Conservation (phyloP, 495 filamentous ascomycete species). For the Penicillium atrosanguineum region DNA sequence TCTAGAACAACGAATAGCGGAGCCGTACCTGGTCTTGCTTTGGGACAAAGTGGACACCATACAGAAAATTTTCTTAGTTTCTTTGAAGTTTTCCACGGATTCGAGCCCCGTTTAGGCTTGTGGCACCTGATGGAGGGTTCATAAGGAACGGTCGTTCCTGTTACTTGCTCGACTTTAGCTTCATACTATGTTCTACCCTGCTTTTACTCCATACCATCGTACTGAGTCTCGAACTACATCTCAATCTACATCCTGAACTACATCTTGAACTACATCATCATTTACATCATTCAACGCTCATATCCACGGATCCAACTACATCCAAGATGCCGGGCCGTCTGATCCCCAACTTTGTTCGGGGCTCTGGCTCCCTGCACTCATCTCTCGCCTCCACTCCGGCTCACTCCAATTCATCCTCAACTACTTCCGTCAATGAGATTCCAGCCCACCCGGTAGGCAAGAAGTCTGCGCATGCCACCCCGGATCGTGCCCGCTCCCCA, state of each 20-base stretch:
- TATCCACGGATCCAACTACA: background rate
- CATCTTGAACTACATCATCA: background rate
- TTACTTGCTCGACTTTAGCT: background rate
- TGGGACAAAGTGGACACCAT: constrained; percentile 10
- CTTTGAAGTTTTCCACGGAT: constrained; percentile 25
- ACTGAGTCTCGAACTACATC: constrained; percentile 26
- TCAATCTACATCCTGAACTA: background rate
- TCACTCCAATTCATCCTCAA: constrained; percentile 40
- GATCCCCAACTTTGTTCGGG: constrained; percentile 45
- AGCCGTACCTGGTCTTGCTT: constrained; percentile 18
- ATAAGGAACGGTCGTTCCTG: constrained; percentile 10
- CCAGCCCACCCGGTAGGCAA: constrained; percentile 22
- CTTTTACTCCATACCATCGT: constrained; percentile 27
- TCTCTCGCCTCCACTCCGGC: constrained; percentile 35
- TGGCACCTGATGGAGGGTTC: constrained; percentile 27
- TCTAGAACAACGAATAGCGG: constrained; percentile 12
- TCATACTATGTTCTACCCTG: constrained; percentile 30
- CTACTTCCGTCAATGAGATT: constrained; percentile 45
- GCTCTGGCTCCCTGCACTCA: constrained; percentile 35
- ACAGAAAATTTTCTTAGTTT: constrained; percentile 12
- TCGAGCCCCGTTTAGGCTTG: constrained; percentile 20
- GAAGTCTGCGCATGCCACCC: constrained; percentile 26
- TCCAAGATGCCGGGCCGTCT: constrained; percentile 47
- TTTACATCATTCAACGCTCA: constrained; percentile 1
- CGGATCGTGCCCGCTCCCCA: constrained; percentile 38